Evolutionary conservation across 2,329 filamentous ascomycete genomes (phyloP).

Genomic region (Cladosporium halotolerans): DNA sequence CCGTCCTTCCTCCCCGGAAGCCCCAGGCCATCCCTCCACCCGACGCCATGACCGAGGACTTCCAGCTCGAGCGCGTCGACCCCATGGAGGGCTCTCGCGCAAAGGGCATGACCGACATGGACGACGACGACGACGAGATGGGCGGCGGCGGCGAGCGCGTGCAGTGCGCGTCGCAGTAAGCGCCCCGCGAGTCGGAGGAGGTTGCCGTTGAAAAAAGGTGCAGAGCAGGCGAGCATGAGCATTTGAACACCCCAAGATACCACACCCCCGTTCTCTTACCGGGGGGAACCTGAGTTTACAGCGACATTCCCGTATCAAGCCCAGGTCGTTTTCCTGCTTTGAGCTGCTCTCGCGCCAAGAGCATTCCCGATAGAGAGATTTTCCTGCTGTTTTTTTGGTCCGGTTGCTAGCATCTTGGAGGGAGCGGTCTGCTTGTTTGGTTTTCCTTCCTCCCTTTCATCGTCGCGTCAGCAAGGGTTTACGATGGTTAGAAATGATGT

Average conservation of each 20-base stretch:
- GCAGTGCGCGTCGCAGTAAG: constrained; percentile 79
- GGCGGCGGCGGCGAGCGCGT: constrained; percentile 67
- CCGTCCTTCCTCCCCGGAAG: constrained; percentile 70
- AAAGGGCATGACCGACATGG: constrained; percentile 47
- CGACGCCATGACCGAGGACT: constrained; percentile 89
- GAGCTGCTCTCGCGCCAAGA: too few species aligned
- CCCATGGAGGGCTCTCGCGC: constrained; percentile 57
- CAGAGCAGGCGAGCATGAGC: neutral
- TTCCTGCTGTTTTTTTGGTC: too few species aligned
- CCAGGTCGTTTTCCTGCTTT: too few species aligned
- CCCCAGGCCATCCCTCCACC: constrained; percentile 61
- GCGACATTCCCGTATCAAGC: neutral
- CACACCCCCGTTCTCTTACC: neutral
- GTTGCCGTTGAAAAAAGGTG: neutral
- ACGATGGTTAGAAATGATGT: too few species aligned
- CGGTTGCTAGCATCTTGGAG: too few species aligned
- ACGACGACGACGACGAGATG: constrained; percentile 60
- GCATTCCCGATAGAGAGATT: too few species aligned
- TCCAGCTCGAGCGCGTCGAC: constrained; percentile 79
- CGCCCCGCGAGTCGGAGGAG: neutral
- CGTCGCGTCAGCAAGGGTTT: too few species aligned
- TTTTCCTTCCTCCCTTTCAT: too few species aligned
- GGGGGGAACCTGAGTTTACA: neutral
- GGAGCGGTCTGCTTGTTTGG: too few species aligned
- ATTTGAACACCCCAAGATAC: neutral